Base-by-base conservation (phyloP, 345 rosid species). In the Murraya paniculata region DNA sequence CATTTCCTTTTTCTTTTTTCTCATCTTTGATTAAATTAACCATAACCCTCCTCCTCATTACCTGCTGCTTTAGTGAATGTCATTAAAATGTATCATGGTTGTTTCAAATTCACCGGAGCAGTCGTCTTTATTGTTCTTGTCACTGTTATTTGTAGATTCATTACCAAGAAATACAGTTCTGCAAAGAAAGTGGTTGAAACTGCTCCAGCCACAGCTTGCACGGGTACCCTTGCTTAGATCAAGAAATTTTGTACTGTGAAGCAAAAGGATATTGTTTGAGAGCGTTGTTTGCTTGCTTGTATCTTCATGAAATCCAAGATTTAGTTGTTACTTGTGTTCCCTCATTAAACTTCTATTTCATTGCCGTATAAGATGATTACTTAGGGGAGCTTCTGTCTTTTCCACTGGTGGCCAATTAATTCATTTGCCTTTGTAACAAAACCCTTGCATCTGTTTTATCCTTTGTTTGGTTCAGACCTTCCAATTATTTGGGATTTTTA, bases 111-210 rank as follows among this genome's bases (percentile, higher is more conserved):
- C 50, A 11, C 48, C 58, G 22, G 35, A 60, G 41, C 56, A 10
- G 35, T 4, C 22, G 4, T 14, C 19, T 48, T 79, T 21, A 76
- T 41, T 19, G 21, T 55, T 59, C 24, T 35, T 72, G 5, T 9
- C 22, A 6, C 11, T 77, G 36, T 6, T 38, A 27, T 71, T 80
- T 78, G 81, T 84, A 94, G 98, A 89, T 94, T 94, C 81, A 87
- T 92, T 81, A 91, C 98, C 81, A 91, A 89, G 91, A 93, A 91
- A 74, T 91, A 87, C 86, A 89, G 96, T 82, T 81, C 84, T 69
- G 86, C 85, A 22, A 94, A 83, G 89, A 83, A 85, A 71, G 85
- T 83, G 78, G 80, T 88, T 6, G 97, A 90, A 77, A 87, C 88
- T 72, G 82, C 85, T 81, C 96, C 96, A 62, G 92, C 92, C 81